Percentiles rank a stretch among this genome's conserved stretches.
These are phyloP conservation scores for Trichosporon sp. DNA, from an alignment of 1,284 basidiomycete species.

Conservation along the genomic window DNA sequence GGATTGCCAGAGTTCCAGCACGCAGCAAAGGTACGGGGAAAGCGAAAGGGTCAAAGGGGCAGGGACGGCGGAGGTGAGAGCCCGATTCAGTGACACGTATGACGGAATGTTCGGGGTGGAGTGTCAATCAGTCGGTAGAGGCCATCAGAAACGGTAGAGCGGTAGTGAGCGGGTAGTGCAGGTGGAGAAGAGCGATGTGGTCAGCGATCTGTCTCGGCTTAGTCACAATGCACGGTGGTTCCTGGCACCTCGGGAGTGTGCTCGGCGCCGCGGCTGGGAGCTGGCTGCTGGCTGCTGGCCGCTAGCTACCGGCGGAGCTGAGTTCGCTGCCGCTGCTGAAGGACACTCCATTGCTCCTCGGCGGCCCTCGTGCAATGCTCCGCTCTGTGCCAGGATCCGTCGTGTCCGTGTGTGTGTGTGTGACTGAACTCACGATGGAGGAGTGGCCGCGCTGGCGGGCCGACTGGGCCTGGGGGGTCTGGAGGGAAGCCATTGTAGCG, in stretches of 20 bases:
- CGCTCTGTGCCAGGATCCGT: too few species aligned
- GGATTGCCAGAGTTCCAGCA: background rate
- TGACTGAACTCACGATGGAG: constrained; percentile 52
- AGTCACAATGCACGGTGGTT: background rate
- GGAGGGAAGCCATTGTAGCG: constrained; percentile 39
- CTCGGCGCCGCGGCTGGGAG: too few species aligned
- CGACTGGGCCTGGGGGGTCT: constrained; percentile 40
- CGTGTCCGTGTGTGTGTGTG: too few species aligned
- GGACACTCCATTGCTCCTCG: too few species aligned
- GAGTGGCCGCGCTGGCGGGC: constrained; percentile 56
- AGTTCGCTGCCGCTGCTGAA: too few species aligned
- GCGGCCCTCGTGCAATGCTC: too few species aligned
- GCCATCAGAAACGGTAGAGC: background rate
- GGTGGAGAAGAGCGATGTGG: constrained; percentile 6
- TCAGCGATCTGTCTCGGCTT: constrained; percentile 10
- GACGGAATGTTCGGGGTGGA: too few species aligned
- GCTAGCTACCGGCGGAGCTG: too few species aligned
- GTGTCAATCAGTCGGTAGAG: background rate
- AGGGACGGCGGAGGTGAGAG: background rate
- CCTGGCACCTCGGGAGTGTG: background rate
- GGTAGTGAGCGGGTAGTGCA: background rate
- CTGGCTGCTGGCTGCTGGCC: too few species aligned
- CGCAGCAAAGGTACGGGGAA: background rate
- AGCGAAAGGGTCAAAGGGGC: background rate
- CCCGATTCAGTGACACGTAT: too few species aligned